Evolutionary conservation across 202 grass and related monocot species (phyloP), one percentile per base, ranked within the genome.

Genomic region (Zizania palustris): DNA sequence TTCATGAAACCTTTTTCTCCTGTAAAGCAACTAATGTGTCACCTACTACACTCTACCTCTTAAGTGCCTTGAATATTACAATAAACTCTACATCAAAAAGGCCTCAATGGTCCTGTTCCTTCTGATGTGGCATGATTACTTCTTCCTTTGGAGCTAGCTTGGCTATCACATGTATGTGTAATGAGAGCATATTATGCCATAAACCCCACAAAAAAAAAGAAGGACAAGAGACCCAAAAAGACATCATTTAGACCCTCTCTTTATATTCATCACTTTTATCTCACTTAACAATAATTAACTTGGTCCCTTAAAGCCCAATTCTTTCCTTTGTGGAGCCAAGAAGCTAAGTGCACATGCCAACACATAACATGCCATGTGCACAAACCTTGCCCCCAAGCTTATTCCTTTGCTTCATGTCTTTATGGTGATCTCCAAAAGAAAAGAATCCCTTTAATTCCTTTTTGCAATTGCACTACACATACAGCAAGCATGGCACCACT

Each of bases 331-430:
- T 38, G 63, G 60, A 81, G 62, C 39, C 56, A 58, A 83, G 69
- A 73, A 82, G 60, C 71, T 69, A 64, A 64, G 37, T 38, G 22
- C 41, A 20, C 49, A 48, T 59, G 22, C 50, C 50, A 90, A 74
- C n/a, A n/a, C n/a, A n/a, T n/a, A n/a, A n/a, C 85, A 93, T 40
- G 74, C 79, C 91, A 93, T 86, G 88, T 90, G 88, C 91, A 40
- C 19, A 84, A 39, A 81, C 72, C 82, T 72, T 82, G 28, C 63
- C 55, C 7, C 43, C 45, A 33, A 33, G 67, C 80, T 58, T 75
- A 65, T 84, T 22, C 66, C 76, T 65, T 76, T 82, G 72, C 61
- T 85, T 82, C 33, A 11, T 64, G 66, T 68, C 76, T 85, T 73
- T 82, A 80, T 85, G 40, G 58, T 64, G 40, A 63, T 64, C 41